phyloP scores from a whole-genome alignment of 257 asterid genomes.

The Anisodus tanguticus region DNA sequence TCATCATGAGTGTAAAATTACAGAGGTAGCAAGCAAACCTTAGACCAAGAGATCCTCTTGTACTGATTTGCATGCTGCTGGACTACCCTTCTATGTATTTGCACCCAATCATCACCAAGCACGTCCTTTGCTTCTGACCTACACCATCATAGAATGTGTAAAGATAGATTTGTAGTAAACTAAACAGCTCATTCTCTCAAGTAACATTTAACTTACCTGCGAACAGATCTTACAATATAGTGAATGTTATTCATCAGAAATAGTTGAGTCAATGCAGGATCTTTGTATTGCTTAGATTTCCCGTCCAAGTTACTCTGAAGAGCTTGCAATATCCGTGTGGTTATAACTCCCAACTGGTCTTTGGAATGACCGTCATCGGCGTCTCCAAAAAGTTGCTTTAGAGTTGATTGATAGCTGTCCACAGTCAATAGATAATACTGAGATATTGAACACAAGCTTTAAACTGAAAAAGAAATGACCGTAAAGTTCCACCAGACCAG shows the following conservation, averaged over 20 bases:
- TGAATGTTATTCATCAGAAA: conserved; percentile 94
- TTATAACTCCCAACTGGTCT: conserved; percentile 67
- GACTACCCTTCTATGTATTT: conserved; percentile 90
- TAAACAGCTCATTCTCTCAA: background rate
- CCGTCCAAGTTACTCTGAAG: conserved; percentile 89
- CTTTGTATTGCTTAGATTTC: conserved; percentile 92
- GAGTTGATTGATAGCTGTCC: conserved; percentile 85
- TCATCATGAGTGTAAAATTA: background rate
- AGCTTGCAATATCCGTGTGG: conserved; percentile 85
- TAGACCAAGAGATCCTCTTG: conserved; percentile 95
- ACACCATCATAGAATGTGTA: conserved; percentile 24
- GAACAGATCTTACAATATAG: conserved; percentile 91
- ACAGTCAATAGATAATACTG: background rate
- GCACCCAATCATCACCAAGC: conserved; percentile 98
- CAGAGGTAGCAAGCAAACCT: conserved; percentile 50
- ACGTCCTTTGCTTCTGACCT: conserved; percentile 98
- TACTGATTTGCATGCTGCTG: conserved; percentile 98
- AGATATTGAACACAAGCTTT: background rate
- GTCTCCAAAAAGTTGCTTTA: conserved; percentile 79
- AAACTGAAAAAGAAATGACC: background rate
- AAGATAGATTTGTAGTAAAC: background rate
- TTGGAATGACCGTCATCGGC: conserved; percentile 57
- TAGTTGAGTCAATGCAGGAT: conserved; percentile 89
- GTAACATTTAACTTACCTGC: conserved; percentile 54
- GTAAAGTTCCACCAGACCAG: background rate